Percentiles rank a stretch among this genome's conserved stretches.
phyloP scores from a whole-genome alignment of 768 basidiomycete species.

The Dentipellis fragilis region DNA sequence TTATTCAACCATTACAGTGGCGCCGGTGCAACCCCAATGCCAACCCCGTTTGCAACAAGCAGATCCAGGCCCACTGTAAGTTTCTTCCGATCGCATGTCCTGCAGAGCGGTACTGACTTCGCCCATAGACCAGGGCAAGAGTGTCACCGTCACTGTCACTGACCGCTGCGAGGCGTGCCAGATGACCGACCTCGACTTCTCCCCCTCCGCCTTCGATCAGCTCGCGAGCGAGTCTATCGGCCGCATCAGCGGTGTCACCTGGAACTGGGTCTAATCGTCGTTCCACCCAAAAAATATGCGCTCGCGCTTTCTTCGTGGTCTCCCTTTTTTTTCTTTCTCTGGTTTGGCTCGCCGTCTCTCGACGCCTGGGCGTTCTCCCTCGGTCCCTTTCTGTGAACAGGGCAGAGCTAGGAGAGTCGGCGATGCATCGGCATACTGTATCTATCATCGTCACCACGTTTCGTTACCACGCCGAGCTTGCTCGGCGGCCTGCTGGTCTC shows the following conservation, averaged over 20 bases:
- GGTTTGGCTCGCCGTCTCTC: constrained; percentile 2
- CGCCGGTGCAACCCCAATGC: constrained; percentile 61
- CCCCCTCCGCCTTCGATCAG: constrained; percentile 41
- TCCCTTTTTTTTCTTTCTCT: constrained; percentile 8
- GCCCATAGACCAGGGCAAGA: constrained; percentile 39
- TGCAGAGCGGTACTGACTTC: neutral
- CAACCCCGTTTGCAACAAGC: constrained; percentile 61
- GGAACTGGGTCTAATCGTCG: constrained; percentile 33
- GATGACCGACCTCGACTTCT: constrained; percentile 48
- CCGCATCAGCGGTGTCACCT: constrained; percentile 38
- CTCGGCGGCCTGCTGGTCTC: neutral
- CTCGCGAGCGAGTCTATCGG: constrained; percentile 38
- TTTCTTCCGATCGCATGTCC: constrained; percentile 6
- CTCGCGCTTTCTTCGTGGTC: constrained; percentile 6
- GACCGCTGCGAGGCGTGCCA: constrained; percentile 59
- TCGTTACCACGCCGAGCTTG: neutral
- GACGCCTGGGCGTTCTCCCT: constrained; percentile 16
- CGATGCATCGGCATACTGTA: neutral
- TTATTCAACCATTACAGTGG: neutral
- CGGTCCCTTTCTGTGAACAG: constrained; percentile 19
- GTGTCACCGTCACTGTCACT: constrained; percentile 36
- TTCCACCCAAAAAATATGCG: constrained; percentile 1
- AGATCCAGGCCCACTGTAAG: constrained; percentile 39
- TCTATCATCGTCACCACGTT: neutral
- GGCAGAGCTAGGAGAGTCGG: constrained; percentile 16